Conservation (phyloP, 306 rosid species). For the Cucurbita moschata region DNA sequence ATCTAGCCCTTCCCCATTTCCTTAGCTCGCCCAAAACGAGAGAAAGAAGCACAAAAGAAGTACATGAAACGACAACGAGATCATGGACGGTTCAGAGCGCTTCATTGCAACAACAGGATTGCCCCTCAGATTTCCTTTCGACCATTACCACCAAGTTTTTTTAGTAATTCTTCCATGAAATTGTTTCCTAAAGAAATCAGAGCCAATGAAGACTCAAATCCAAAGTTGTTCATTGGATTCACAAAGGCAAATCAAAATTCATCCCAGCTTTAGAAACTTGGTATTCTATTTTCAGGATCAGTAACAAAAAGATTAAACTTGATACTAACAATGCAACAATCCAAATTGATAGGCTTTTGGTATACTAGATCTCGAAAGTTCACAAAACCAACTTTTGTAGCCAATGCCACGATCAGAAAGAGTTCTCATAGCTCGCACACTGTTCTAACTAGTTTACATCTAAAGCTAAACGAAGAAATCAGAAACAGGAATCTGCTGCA, state of each 20-base stretch:
- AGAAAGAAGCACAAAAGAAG: neutral
- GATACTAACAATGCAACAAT: neutral
- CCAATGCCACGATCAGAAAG: neutral
- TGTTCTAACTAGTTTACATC: neutral
- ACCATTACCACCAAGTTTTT: neutral
- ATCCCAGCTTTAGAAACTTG: neutral
- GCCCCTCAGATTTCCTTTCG: neutral
- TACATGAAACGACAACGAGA: neutral
- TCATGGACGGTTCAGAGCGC: neutral
- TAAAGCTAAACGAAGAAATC: neutral
- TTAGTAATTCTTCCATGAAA: neutral
- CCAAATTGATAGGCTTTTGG: neutral
- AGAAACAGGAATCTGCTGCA: neutral
- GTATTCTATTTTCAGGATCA: neutral
- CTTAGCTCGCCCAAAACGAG: neutral
- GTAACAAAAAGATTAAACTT: neutral
- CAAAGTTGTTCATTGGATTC: neutral
- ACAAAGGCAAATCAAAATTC: neutral
- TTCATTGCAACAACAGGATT: neutral
- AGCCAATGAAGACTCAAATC: neutral
- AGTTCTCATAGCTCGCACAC: neutral
- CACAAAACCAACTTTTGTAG: neutral
- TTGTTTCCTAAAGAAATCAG: neutral
- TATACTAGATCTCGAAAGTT: neutral
- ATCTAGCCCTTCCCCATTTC: neutral